Evolutionary conservation across 176 grass and related monocot species (phyloP).

Genomic region (Triticum turgidum): DNA sequence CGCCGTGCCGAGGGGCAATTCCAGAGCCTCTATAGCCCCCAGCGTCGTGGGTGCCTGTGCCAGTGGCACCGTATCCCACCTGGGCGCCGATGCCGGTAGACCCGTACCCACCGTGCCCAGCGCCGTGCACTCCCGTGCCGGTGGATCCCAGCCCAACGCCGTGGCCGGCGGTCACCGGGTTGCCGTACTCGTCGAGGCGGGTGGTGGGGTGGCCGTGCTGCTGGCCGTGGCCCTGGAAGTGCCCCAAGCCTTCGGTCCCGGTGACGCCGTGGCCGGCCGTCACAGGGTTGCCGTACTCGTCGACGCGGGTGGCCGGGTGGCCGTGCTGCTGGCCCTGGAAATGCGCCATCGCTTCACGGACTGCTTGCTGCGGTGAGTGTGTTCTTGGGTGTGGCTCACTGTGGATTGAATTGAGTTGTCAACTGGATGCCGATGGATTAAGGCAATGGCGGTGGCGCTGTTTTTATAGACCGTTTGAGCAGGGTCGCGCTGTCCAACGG

Average conservation of each 20-base stretch:
- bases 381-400: not conserved
- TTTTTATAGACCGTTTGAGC: not conserved
- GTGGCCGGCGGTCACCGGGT: not conserved
- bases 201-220: not conserved
- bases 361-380: not conserved
- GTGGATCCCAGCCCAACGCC: not conserved
- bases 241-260: not conserved
- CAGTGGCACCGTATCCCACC: conserved; percentile 9
- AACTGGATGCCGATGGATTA: not conserved
- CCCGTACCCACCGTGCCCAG: conserved; percentile 1
- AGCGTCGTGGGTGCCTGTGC: conserved; percentile 13
- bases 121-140: not conserved
- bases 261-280: not conserved
- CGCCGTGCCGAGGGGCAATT: not conserved
- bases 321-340: conserved; percentile 10
- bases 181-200: conserved; percentile 36
- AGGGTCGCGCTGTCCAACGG: not conserved
- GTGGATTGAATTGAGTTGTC: not conserved
- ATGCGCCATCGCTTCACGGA: not conserved
- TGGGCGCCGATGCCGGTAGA: not conserved
- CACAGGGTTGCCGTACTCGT: conserved; percentile 32
- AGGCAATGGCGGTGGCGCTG: not conserved
- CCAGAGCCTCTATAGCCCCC: not conserved
- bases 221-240: not conserved
- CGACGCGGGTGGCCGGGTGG: not conserved